Evolutionary conservation across 495 filamentous ascomycete genomes (phyloP).

Genomic region (Talaromyces borbonicus): DNA sequence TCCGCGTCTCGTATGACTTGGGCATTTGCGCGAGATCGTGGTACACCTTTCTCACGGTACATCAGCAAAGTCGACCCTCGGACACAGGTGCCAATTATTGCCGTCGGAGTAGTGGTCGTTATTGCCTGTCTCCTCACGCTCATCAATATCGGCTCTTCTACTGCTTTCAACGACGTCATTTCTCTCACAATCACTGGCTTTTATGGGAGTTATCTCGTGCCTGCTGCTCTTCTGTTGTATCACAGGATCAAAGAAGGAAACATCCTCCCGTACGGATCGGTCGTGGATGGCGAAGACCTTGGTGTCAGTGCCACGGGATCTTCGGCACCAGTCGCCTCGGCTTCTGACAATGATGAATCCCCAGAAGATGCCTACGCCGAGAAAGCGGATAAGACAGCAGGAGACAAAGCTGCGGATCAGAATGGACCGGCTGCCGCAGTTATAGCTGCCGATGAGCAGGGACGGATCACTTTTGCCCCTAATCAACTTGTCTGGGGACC

Average conservation of each 20-base stretch:
- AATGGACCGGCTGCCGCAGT: not conserved
- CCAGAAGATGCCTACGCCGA: not conserved
- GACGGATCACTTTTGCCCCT: conserved; percentile 7
- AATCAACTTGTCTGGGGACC: conserved; percentile 6
- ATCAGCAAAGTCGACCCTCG: conserved; percentile 30
- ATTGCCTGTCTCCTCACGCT: conserved; percentile 34
- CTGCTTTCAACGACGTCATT: conserved; percentile 39
- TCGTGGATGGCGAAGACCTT: conserved; percentile 12
- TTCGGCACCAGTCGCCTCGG: not conserved
- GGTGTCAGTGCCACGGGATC: not conserved
- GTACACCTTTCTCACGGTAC: conserved; percentile 31
- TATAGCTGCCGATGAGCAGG: not conserved
- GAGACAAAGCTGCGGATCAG: not conserved
- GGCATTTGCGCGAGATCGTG: conserved; percentile 43
- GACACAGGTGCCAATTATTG: conserved; percentile 37
- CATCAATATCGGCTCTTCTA: conserved; percentile 39
- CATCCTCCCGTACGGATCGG: conserved; percentile 18
- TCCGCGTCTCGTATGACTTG: conserved; percentile 43
- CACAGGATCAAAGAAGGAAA: conserved; percentile 21
- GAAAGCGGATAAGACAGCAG: not conserved
- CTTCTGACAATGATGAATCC: not conserved
- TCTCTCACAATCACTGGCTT: conserved; percentile 32
- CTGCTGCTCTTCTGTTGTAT: conserved; percentile 29
- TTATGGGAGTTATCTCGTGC: conserved; percentile 33
- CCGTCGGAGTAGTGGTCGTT: conserved; percentile 25